A percentile compares a stretch with the other conserved stretches of the same genome.
These are phyloP conservation scores for Chlorella sp. DNA, from an alignment of 139 green algal genomes.

Conservation along the genomic window DNA sequence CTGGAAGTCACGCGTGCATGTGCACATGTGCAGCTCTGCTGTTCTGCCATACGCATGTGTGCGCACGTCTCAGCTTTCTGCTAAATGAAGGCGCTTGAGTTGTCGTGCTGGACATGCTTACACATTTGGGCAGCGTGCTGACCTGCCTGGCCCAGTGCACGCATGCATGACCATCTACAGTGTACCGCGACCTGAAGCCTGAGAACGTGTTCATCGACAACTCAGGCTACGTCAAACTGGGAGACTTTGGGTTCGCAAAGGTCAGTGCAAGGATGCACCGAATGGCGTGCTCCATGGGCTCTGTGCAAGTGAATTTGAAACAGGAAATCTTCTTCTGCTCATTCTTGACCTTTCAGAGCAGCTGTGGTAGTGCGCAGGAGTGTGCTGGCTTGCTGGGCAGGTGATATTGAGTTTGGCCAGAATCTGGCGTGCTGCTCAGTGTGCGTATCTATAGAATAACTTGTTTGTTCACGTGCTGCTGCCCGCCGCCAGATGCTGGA, in stretches of 20 bases:
- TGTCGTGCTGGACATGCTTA: too few relatives aligned
- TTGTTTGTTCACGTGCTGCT: too few relatives aligned
- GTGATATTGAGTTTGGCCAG: neutral
- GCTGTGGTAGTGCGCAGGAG: neutral
- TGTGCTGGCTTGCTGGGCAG: neutral
- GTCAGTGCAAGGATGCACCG: slow-evolving; percentile 1
- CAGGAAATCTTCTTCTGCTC: neutral
- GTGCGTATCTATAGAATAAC: too few relatives aligned
- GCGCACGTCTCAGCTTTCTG: too few relatives aligned
- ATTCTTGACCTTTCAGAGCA: neutral
- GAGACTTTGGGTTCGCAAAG: slow-evolving; percentile 99
- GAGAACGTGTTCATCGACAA: slow-evolving; percentile 98
- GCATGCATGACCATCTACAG: slow-evolving; percentile 3
- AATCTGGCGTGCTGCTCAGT: too few relatives aligned
- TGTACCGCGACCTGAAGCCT: slow-evolving; percentile 97
- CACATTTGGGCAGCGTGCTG: too few relatives aligned
- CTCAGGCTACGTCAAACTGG: slow-evolving; percentile 92
- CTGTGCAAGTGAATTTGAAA: neutral
- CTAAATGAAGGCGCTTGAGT: too few relatives aligned
- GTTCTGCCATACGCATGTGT: too few relatives aligned
- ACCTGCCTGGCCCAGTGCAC: neutral
- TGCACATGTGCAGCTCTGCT: too few relatives aligned
- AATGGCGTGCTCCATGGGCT: neutral
- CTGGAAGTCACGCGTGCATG: too few relatives aligned
- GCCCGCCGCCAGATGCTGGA: slow-evolving; percentile 71